Evolutionary conservation across 345 rosid genomes (phyloP).

Genomic region (Camelina laxa): DNA sequence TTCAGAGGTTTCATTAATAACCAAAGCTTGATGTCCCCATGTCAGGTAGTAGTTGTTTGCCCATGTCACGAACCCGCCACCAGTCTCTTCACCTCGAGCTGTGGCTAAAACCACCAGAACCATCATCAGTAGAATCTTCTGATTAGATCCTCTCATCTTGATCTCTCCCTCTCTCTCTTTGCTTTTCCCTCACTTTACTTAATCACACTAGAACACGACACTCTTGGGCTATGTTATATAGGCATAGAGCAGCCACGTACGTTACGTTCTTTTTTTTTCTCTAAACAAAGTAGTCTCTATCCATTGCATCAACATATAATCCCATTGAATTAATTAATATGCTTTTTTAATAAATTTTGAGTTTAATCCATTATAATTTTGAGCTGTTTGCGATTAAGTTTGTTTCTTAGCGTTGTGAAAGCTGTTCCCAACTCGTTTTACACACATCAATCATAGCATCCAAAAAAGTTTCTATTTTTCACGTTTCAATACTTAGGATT

Average conservation of each 20-base stretch:
- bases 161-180: slow-evolving; percentile 19
- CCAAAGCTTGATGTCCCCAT: slow-evolving; percentile 46
- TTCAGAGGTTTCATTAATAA: slow-evolving; percentile 45
- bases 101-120: slow-evolving; percentile 13
- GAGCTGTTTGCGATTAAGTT: slow-evolving; percentile 13
- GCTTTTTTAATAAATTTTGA: not conserved
- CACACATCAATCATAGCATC: slow-evolving; percentile 23
- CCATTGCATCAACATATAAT: slow-evolving; percentile 23
- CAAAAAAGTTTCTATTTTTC: slow-evolving; percentile 21
- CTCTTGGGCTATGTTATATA: slow-evolving; percentile 32
- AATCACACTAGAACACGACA: slow-evolving; percentile 24
- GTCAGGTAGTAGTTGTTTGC: slow-evolving; percentile 35
- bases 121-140: slow-evolving; percentile 29
- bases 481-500: not conserved
- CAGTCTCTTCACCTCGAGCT: slow-evolving; percentile 18
- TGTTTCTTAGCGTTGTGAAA: slow-evolving; percentile 22
- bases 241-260: slow-evolving; percentile 33
- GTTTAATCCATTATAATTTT: slow-evolving; percentile 17
- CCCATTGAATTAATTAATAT: not conserved
- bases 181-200: slow-evolving; percentile 31
- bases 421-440: slow-evolving; percentile 32
- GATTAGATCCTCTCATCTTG: slow-evolving; percentile 33
- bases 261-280: slow-evolving; percentile 14
- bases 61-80: slow-evolving; percentile 45
- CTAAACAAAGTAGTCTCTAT: slow-evolving; percentile 26